These are phyloP conservation scores for Purpureocillium takamizusanense DNA, from an alignment of 2,329 filamentous ascomycete species.

Conservation along the genomic window DNA sequence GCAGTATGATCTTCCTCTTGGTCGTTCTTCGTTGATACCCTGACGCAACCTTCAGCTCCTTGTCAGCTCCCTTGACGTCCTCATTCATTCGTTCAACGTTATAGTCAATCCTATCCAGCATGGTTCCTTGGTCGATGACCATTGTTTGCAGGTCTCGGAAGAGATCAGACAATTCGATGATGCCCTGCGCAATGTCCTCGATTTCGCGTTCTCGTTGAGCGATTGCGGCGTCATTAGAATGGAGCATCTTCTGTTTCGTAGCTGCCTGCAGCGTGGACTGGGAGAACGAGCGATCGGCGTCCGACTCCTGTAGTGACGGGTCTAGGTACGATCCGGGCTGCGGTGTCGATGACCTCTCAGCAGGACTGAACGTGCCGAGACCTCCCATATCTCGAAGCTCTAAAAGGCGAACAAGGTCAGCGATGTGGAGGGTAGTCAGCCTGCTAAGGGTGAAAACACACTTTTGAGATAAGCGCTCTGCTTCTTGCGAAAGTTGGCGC, in stretches of 20 bases:
- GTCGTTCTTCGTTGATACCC: slow-evolving; percentile 82
- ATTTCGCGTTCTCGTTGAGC: slow-evolving; percentile 92
- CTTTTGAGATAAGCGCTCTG: slow-evolving; percentile 94
- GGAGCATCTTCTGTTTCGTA: slow-evolving; percentile 54
- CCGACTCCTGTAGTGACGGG: slow-evolving; percentile 84
- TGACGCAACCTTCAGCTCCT: slow-evolving; percentile 80
- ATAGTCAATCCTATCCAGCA: slow-evolving; percentile 93
- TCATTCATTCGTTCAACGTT: slow-evolving; percentile 94
- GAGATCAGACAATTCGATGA: slow-evolving; percentile 92
- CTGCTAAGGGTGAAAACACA: too few species aligned
- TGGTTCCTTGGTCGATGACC: slow-evolving; percentile 87
- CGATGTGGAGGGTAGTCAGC: too few species aligned
- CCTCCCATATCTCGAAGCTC: slow-evolving; percentile 68
- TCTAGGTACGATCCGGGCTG: slow-evolving; percentile 56
- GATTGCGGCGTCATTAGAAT: slow-evolving; percentile 75
- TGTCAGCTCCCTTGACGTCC: slow-evolving; percentile 87
- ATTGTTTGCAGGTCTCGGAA: slow-evolving; percentile 94
- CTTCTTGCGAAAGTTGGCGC: slow-evolving; percentile 90
- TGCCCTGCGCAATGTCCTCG: slow-evolving; percentile 94
- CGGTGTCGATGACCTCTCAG: slow-evolving; percentile 45
- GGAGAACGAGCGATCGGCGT: slow-evolving; percentile 86
- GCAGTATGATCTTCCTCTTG: slow-evolving; percentile 85
- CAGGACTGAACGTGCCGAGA: slow-evolving; percentile 36
- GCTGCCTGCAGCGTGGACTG: slow-evolving; percentile 82
- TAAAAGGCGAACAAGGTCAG: slow-evolving; percentile 20